Conservation (phyloP, 805 yeast genomes). For the Hanseniaspora singularis region DNA sequence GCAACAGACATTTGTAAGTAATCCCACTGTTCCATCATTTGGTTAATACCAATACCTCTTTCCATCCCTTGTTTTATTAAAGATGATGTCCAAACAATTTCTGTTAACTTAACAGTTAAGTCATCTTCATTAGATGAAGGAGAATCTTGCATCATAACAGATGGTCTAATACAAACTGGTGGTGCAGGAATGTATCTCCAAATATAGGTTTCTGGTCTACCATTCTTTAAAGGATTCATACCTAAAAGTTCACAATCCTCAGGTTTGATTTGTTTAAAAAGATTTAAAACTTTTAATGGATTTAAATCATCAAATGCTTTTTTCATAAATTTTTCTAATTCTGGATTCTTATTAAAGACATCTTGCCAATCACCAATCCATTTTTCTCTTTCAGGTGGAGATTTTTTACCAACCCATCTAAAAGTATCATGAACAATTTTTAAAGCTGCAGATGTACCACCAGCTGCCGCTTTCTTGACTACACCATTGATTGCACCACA, state of each 20-base stretch:
- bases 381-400: slow-evolving; percentile 65
- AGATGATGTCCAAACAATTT: slow-evolving; percentile 93
- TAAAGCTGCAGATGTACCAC: slow-evolving; percentile 83
- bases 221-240: slow-evolving; percentile 92
- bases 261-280: slow-evolving; percentile 78
- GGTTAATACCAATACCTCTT: slow-evolving; percentile 84
- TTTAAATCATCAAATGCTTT: slow-evolving; percentile 80
- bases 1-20: slow-evolving; percentile 96
- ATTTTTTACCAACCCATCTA: slow-evolving; percentile 87
- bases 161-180: slow-evolving; percentile 98
- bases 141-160: slow-evolving; percentile 93
- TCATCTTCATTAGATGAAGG: slow-evolving; percentile 99
- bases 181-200: slow-evolving; percentile 98
- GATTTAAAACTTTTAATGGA: slow-evolving; percentile 83
- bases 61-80: slow-evolving; percentile 88
- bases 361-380: slow-evolving; percentile 81
- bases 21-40: slow-evolving; percentile 93
- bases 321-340: slow-evolving; percentile 74
- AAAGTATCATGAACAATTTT: slow-evolving; percentile 92
- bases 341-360: slow-evolving; percentile 81
- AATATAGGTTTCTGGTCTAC: slow-evolving; percentile 88
- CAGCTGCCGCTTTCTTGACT: slow-evolving; percentile 88
- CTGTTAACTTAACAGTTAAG: slow-evolving; percentile 90
- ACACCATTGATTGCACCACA: slow-evolving; percentile 92
- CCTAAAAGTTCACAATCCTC: slow-evolving; percentile 77